Conservation (phyloP, 176 grass and related monocot genomes). For the Otatea glauca region DNA sequence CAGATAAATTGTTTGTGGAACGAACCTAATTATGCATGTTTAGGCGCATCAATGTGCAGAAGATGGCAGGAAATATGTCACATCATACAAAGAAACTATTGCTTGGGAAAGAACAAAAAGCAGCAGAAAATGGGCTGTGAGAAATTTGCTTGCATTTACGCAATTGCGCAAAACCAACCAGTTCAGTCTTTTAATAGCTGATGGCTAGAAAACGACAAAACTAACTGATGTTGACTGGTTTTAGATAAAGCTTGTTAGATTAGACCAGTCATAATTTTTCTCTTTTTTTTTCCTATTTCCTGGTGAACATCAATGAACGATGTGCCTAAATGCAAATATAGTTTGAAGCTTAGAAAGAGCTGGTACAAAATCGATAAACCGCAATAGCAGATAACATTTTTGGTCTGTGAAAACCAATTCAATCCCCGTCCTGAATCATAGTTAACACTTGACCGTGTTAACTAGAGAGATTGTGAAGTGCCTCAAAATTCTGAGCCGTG, state of each 20-base stretch:
- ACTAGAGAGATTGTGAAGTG: too few relatives aligned
- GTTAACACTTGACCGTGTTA: too few relatives aligned
- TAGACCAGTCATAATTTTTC: neutral
- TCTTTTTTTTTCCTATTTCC: neutral
- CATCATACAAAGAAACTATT: neutral
- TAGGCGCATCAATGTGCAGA: neutral
- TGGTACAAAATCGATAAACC: too few relatives aligned
- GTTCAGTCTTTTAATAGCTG: too few relatives aligned
- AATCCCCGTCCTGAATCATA: too few relatives aligned
- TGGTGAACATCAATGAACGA: too few relatives aligned
- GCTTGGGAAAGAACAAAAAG: neutral
- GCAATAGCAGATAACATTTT: too few relatives aligned
- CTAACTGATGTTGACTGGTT: neutral
- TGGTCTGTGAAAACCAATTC: too few relatives aligned
- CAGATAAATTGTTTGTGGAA: neutral
- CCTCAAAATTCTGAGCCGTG: too few relatives aligned
- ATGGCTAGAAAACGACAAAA: neutral
- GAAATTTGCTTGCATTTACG: neutral
- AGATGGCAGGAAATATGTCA: neutral
- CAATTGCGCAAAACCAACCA: neutral
- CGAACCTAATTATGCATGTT: too few relatives aligned
- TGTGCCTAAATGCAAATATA: too few relatives aligned
- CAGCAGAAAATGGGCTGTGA: neutral
- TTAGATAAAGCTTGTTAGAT: neutral
- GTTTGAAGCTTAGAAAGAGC: too few relatives aligned